phyloP scores from a whole-genome alignment of 192 early-diverging fungal species.

The Pilobolus umbonatus region DNA sequence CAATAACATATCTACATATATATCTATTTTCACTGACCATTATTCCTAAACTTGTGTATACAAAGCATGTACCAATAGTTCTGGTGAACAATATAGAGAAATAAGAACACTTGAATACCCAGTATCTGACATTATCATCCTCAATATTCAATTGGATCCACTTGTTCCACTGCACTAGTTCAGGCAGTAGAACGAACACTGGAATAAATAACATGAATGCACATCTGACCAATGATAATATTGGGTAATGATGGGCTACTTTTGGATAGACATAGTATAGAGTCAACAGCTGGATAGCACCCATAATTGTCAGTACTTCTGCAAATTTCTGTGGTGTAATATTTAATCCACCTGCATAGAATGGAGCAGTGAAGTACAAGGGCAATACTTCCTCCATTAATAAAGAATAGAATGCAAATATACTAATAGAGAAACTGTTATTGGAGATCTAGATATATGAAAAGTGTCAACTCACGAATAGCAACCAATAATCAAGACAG shows the following conservation, averaged over 20 bases:
- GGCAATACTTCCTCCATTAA: conserved; percentile 48
- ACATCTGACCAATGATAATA: conserved; percentile 30
- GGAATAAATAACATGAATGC: conserved; percentile 33
- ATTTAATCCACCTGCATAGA: conserved; percentile 42
- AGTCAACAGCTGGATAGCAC: conserved; percentile 33
- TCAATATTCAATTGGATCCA: conserved; percentile 12
- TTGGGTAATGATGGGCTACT: conserved; percentile 26
- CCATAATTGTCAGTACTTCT: conserved; percentile 38
- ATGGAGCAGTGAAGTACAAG: conserved; percentile 13
- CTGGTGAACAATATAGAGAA: conserved; percentile 6
- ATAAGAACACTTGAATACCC: conserved; percentile 14
- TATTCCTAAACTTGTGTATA: conserved; percentile 45
- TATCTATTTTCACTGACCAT: conserved; percentile 37
- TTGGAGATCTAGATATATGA: background rate
- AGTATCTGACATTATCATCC: conserved; percentile 3
- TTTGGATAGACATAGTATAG: conserved; percentile 47
- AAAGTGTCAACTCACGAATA: conserved; percentile 22
- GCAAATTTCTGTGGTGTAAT: conserved; percentile 38
- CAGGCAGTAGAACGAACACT: conserved; percentile 40
- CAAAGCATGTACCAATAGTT: conserved; percentile 18
- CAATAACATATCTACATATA: background rate
- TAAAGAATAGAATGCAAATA: conserved; percentile 43
- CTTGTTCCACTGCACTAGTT: conserved; percentile 20
- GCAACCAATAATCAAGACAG: conserved; percentile 12
- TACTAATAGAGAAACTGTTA: conserved; percentile 5